A percentile compares a stretch with the other conserved stretches of the same genome.
phyloP scores from a whole-genome alignment of 2,329 filamentous ascomycete species.

The Pestalotiopsis sp. region DNA sequence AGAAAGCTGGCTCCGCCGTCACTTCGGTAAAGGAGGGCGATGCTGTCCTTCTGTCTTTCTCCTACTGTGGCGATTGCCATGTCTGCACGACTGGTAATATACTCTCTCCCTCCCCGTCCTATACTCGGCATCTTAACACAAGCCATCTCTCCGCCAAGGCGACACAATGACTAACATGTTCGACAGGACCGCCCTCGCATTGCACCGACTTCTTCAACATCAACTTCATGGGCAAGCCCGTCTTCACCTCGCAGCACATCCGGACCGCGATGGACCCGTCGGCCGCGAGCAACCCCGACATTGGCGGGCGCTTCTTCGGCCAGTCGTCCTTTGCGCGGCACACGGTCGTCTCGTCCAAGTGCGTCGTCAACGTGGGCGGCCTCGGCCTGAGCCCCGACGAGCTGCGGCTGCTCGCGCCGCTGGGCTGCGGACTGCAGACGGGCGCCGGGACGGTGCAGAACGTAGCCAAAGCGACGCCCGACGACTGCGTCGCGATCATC shows the following conservation, averaged over 20 bases:
- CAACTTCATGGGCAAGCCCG: slow-evolving; percentile 57
- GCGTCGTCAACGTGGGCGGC: slow-evolving; percentile 13
- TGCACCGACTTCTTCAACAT: slow-evolving; percentile 49
- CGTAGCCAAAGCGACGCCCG: slow-evolving; percentile 12
- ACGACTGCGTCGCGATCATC: slow-evolving; percentile 15
- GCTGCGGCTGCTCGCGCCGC: slow-evolving; percentile 15
- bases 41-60: slow-evolving; percentile 49
- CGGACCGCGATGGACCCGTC: slow-evolving; percentile 34
- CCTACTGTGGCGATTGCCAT: slow-evolving; percentile 49
- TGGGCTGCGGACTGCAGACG: slow-evolving; percentile 16
- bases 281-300: slow-evolving; percentile 42
- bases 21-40: slow-evolving; percentile 45
- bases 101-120: background rate
- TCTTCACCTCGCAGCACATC: slow-evolving; percentile 26
- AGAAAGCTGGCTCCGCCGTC: slow-evolving; percentile 42
- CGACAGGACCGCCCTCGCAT: slow-evolving; percentile 44
- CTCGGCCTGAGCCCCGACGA: slow-evolving; percentile 14
- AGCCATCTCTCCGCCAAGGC: background rate
- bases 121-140: background rate
- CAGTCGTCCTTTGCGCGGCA: slow-evolving; percentile 16
- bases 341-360: slow-evolving; percentile 15
- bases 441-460: slow-evolving; percentile 16
- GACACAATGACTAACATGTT: background rate
- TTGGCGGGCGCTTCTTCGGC: slow-evolving; percentile 35
- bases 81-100: slow-evolving; percentile 40